Percentiles rank a stretch among this genome's conserved stretches.
Evolutionary conservation across 176 grass and related monocot species (phyloP).

Genomic region (Musa beccarii): DNA sequence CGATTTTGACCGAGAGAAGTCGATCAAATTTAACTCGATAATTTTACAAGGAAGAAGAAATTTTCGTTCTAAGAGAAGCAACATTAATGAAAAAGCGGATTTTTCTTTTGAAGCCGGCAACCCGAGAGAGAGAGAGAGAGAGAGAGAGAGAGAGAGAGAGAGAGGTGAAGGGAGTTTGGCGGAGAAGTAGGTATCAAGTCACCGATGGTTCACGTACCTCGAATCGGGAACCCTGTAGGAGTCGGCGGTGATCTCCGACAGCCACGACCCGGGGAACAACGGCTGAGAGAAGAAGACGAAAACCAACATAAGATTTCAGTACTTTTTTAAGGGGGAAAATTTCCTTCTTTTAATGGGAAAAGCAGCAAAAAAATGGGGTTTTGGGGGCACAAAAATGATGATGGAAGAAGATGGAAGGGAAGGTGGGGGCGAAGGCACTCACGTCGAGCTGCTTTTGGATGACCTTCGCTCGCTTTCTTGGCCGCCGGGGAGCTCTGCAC

Average conservation of each 20-base stretch:
- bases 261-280: conserved; percentile 1
- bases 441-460: conserved; percentile 87
- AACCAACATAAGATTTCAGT: background rate
- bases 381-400: background rate
- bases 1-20: no score
- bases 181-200: background rate
- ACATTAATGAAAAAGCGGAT: no score
- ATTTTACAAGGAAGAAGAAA: no score
- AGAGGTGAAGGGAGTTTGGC: background rate
- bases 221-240: background rate
- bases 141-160: no score
- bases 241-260: conserved; percentile 3
- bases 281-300: background rate
- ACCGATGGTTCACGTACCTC: background rate
- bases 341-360: background rate
- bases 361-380: background rate
- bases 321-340: background rate
- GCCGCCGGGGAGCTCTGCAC: conserved; percentile 56
- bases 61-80: no score
- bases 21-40: no score
- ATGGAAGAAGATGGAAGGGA: background rate
- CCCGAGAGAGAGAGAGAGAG: background rate
- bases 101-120: no score
- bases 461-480: conserved; percentile 38
- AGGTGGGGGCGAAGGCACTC: conserved; percentile 7